Evolutionary conservation across 176 grass and related monocot genomes (phyloP).

Genomic region (Rhynchospora breviuscula): DNA sequence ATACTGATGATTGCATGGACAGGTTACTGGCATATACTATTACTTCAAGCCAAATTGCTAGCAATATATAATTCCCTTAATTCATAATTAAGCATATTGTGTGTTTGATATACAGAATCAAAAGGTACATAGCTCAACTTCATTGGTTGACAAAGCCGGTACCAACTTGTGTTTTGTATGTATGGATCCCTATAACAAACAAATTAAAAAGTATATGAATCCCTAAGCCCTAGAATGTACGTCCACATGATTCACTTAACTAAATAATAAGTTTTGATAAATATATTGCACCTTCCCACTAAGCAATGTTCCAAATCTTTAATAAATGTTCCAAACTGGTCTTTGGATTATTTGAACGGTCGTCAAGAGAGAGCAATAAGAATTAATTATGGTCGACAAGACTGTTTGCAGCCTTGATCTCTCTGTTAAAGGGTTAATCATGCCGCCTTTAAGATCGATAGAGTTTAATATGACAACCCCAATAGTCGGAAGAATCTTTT

Average conservation of each 20-base stretch:
- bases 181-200: not conserved
- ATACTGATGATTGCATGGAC: too few relatives aligned
- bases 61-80: too few relatives aligned
- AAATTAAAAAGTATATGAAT: not conserved
- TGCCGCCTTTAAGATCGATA: slow-evolving; percentile 9
- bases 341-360: not conserved
- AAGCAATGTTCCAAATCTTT: not conserved
- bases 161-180: too few relatives aligned
- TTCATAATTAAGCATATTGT: slow-evolving; percentile 6
- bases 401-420: not conserved
- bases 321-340: not conserved
- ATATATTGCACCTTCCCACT: slow-evolving; percentile 9
- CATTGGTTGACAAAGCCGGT: too few relatives aligned
- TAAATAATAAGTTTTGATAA: not conserved
- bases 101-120: not conserved
- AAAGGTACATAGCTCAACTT: not conserved
- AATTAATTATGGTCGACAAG: slow-evolving; percentile 12
- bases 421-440: not conserved
- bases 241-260: not conserved
- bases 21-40: too few relatives aligned
- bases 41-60: too few relatives aligned
- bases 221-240: not conserved
- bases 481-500: slow-evolving; percentile 2
- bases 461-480: not conserved
- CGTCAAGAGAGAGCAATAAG: not conserved